Percentiles rank a stretch among this genome's conserved stretches.
These are phyloP conservation scores for Lentithecium fluviatile DNA, from an alignment of 495 filamentous ascomycete genomes.

Conservation along the genomic window DNA sequence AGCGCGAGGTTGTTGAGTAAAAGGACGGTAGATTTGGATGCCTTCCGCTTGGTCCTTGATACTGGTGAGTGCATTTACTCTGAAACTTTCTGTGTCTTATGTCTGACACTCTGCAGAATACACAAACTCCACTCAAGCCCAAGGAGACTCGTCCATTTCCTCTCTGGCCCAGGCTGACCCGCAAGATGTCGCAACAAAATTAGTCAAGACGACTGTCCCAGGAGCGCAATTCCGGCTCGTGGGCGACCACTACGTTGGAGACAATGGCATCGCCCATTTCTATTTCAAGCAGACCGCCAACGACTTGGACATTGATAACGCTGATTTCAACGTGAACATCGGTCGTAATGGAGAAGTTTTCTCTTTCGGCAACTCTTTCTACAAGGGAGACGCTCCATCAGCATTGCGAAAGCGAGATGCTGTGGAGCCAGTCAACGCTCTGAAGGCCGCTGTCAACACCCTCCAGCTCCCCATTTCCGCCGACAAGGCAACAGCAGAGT, in stretches of 20 bases:
- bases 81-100: too few species aligned
- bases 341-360: slow-evolving; percentile 45
- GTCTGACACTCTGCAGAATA: neutral
- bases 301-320: slow-evolving; percentile 56
- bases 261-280: slow-evolving; percentile 53
- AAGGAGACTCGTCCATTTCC: neutral
- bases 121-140: neutral
- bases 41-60: neutral
- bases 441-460: slow-evolving; percentile 39
- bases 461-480: slow-evolving; percentile 43
- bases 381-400: slow-evolving; percentile 41
- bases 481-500: slow-evolving; percentile 41
- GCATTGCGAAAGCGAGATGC: slow-evolving; percentile 42
- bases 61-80: neutral
- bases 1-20: neutral
- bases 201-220: slow-evolving; percentile 35
- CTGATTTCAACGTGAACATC: slow-evolving; percentile 56
- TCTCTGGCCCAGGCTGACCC: neutral
- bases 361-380: slow-evolving; percentile 47
- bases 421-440: slow-evolving; percentile 42
- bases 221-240: slow-evolving; percentile 46
- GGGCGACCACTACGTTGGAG: slow-evolving; percentile 48
- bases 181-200: slow-evolving; percentile 30
- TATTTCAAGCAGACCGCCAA: slow-evolving; percentile 56
- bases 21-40: slow-evolving; percentile 1